Evolutionary conservation across 2,329 filamentous ascomycete species (phyloP).

Genomic region (Berkeleyomyces basicola): DNA sequence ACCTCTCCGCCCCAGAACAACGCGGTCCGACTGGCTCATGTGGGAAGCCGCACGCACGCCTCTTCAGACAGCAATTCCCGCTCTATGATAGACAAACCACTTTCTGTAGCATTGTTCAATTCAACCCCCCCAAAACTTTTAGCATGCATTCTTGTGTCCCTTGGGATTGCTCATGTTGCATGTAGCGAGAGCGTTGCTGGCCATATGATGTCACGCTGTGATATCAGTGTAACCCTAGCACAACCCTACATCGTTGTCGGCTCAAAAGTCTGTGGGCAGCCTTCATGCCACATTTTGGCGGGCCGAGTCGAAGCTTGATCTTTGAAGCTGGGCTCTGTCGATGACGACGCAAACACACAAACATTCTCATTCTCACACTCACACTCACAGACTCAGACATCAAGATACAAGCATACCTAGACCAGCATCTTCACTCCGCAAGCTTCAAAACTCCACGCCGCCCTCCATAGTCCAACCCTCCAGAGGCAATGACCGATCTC

Average conservation of each 20-base stretch:
- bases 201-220: not conserved
- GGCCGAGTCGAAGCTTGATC: not conserved
- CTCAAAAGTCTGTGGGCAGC: not conserved
- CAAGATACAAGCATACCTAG: not conserved
- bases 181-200: not conserved
- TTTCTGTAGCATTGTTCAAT: no score
- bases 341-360: not conserved
- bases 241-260: not conserved
- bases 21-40: conserved; percentile 89
- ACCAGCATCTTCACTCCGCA: not conserved
- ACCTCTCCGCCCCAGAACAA: conserved; percentile 46
- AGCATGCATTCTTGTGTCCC: not conserved
- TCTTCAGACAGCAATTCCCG: conserved; percentile 48
- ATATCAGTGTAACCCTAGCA: not conserved
- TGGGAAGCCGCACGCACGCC: conserved; percentile 70
- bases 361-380: not conserved
- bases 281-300: not conserved
- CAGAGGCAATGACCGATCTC: conserved; percentile 37
- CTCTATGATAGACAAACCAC: conserved; percentile 23
- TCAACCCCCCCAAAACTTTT: no score
- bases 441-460: not conserved
- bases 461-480: not conserved
- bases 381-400: not conserved
- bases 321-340: not conserved
- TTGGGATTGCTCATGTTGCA: not conserved